These are phyloP conservation scores for Craspedostauros australis DNA, from an alignment of 108 stramenopile genomes.

Conservation along the genomic window DNA sequence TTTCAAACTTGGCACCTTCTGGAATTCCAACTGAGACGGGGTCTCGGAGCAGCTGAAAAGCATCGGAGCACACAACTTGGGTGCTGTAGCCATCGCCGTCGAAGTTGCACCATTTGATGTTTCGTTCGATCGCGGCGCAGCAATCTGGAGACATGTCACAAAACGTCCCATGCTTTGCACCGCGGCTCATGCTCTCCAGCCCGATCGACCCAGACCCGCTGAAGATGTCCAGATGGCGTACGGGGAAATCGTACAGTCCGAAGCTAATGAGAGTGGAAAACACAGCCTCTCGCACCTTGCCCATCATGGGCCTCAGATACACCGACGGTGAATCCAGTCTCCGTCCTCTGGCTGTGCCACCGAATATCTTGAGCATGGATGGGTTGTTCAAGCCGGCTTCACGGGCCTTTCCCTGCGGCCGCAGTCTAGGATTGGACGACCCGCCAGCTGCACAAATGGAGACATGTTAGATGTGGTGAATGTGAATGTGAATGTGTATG, in stretches of 20 bases:
- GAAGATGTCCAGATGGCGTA: slow-evolving; percentile 90
- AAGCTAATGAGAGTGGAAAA: slow-evolving; percentile 85
- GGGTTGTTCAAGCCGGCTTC: slow-evolving; percentile 68
- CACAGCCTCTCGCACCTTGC: slow-evolving; percentile 93
- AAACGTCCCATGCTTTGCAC: slow-evolving; percentile 84
- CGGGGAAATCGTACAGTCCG: slow-evolving; percentile 71
- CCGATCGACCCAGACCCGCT: slow-evolving; percentile 91
- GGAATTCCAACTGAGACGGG: slow-evolving; percentile 72
- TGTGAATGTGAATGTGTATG: neutral
- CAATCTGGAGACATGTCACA: slow-evolving; percentile 76
- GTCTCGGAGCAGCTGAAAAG: slow-evolving; percentile 72
- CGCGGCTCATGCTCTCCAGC: slow-evolving; percentile 86
- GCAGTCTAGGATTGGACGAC: slow-evolving; percentile 46
- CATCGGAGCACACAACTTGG: slow-evolving; percentile 79
- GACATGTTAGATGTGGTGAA: neutral
- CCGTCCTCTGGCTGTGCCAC: slow-evolving; percentile 70
- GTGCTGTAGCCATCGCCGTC: slow-evolving; percentile 39
- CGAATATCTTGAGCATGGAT: slow-evolving; percentile 69
- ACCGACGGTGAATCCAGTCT: slow-evolving; percentile 85
- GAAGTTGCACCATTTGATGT: slow-evolving; percentile 74
- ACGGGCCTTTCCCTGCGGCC: slow-evolving; percentile 72
- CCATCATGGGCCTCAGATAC: slow-evolving; percentile 98
- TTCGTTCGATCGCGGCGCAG: slow-evolving; percentile 56
- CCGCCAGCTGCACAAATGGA: slow-evolving; percentile 39
- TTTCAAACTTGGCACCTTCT: slow-evolving; percentile 53